phyloP scores from a whole-genome alignment of 345 rosid genomes.

The Citrus cavaleriei region DNA sequence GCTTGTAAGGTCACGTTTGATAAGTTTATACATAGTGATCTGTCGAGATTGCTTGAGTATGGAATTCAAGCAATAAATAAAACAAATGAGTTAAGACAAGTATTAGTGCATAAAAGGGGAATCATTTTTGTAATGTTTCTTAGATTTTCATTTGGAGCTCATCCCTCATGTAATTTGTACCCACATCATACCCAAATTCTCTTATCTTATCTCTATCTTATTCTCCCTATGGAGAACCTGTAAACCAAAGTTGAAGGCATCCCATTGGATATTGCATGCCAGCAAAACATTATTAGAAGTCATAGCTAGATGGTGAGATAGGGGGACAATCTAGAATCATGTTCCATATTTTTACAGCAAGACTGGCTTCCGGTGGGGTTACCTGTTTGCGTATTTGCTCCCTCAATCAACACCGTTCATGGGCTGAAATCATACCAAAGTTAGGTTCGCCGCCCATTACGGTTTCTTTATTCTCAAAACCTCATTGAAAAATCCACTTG shows the following conservation, averaged over 20 bases:
- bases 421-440: background rate
- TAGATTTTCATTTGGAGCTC: background rate
- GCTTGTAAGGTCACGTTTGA: background rate
- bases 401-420: slow-evolving; percentile 1
- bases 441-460: background rate
- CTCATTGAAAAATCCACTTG: background rate
- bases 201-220: slow-evolving; percentile 12
- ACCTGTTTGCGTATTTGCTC: background rate
- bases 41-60: background rate
- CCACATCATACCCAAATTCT: slow-evolving; percentile 2
- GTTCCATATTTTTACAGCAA: slow-evolving; percentile 6
- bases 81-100: background rate
- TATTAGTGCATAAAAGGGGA: background rate
- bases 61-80: background rate
- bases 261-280: slow-evolving; percentile 1
- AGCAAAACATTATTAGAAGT: background rate
- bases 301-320: background rate
- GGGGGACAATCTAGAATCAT: background rate
- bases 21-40: background rate
- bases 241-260: background rate
- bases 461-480: background rate
- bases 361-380: slow-evolving; percentile 2
- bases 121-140: background rate
- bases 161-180: background rate
- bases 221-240: background rate